A percentile compares a stretch with the other conserved stretches of the same genome.
These are phyloP conservation scores for Pisolithus marmoratus DNA, from an alignment of 768 basidiomycete genomes.

Conservation along the genomic window DNA sequence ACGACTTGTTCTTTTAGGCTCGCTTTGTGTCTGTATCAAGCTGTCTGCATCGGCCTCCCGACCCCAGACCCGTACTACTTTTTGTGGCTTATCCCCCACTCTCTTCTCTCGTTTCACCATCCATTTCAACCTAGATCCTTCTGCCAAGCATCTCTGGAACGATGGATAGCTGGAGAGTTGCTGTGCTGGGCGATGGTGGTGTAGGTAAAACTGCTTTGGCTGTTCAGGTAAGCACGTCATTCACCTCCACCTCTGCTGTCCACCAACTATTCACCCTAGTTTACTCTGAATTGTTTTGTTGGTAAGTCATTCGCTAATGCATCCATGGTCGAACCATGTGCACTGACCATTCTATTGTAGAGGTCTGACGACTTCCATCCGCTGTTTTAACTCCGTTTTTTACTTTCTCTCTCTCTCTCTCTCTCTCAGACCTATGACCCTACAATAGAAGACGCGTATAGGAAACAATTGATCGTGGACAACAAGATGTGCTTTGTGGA, in stretches of 20 bases:
- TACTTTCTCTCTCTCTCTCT: not conserved
- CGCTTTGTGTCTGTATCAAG: conserved; percentile 35
- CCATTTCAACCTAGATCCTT: conserved; percentile 11
- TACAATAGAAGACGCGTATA: conserved; percentile 97
- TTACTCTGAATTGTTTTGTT: conserved; percentile 94
- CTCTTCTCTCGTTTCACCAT: conserved; percentile 23
- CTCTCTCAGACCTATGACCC: conserved; percentile 83
- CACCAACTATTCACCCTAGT: conserved; percentile 44
- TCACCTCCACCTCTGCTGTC: not conserved
- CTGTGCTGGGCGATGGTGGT: conserved; percentile 94
- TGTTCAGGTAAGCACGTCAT: conserved; percentile 64
- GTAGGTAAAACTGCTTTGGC: conserved; percentile 96
- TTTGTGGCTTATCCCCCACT: not conserved
- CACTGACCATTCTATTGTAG: conserved; percentile 31
- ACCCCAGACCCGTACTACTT: conserved; percentile 13
- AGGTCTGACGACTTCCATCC: conserved; percentile 37
- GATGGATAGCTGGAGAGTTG: conserved; percentile 95
- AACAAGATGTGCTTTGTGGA: conserved; percentile 94
- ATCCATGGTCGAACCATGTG: conserved; percentile 6
- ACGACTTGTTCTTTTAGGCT: conserved; percentile 41
- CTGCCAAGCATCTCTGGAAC: conserved; percentile 19
- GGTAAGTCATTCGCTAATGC: conserved; percentile 46
- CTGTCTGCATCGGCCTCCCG: conserved; percentile 17
- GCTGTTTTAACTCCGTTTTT: conserved; percentile 9
- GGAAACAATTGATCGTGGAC: conserved; percentile 92